Evolutionary conservation across 2,329 filamentous ascomycete species (phyloP).

Genomic region (Sporothrix brunneoviolacea): DNA sequence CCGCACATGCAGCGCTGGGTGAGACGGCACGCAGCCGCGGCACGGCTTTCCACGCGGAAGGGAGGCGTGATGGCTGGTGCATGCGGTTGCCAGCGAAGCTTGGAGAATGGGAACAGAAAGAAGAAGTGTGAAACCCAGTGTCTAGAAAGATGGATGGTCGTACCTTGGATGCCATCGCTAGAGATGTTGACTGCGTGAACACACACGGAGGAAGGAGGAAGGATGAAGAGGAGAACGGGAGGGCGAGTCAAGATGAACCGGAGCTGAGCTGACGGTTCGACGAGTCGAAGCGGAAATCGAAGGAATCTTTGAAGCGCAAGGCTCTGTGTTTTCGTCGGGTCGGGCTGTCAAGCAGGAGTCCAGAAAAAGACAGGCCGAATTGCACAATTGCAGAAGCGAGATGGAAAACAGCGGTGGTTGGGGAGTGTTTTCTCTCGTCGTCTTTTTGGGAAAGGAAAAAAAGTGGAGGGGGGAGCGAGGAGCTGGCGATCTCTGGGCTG

Average conservation of each 20-base stretch:
- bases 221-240: background rate
- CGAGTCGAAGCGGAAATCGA: background rate
- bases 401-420: conserved; percentile 12
- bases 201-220: background rate
- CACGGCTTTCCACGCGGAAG: background rate
- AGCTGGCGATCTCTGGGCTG: conserved; percentile 11
- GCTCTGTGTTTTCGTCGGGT: too few species aligned
- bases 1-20: conserved; percentile 1
- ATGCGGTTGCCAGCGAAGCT: too few species aligned
- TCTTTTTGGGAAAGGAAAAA: conserved; percentile 5
- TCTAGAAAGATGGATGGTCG: background rate
- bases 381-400: conserved; percentile 6
- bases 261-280: background rate
- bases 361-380: conserved; percentile 2
- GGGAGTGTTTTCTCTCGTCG: conserved; percentile 6
- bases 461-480: conserved; percentile 11
- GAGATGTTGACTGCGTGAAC: background rate
- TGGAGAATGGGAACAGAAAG: too few species aligned
- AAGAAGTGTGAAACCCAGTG: background rate
- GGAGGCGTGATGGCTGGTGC: too few species aligned
- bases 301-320: background rate
- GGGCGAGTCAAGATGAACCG: background rate
- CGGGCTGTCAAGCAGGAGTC: background rate
- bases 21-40: conserved; percentile 4
- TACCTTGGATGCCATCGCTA: conserved; percentile 17